Evolutionary conservation across 2,329 filamentous ascomycete species (phyloP).

Genomic region (Trichoderma sp.): DNA sequence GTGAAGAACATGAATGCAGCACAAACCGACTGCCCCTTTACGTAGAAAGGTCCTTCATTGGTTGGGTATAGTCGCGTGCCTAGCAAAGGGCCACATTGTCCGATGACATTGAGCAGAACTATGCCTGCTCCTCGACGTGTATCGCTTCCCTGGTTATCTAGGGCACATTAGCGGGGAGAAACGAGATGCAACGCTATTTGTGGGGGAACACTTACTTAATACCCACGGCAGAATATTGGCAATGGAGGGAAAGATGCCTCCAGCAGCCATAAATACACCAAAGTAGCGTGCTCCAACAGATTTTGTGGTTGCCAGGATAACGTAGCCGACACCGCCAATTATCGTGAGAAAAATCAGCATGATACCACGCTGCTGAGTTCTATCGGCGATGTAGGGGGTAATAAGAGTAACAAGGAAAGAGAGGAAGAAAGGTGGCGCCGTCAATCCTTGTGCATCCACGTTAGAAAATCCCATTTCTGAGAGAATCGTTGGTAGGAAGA

Average conservation of each 20-base stretch:
- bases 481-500: constrained; percentile 67
- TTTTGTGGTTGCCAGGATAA: constrained; percentile 62
- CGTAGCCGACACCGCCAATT: constrained; percentile 64
- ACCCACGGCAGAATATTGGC: constrained; percentile 73
- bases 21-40: neutral
- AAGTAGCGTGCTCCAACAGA: constrained; percentile 49
- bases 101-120: constrained; percentile 39
- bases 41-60: neutral
- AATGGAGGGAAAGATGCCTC: constrained; percentile 64
- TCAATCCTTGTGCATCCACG: constrained; percentile 71
- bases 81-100: neutral
- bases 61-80: neutral
- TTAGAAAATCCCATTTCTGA: constrained; percentile 68
- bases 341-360: constrained; percentile 61
- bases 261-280: constrained; percentile 51
- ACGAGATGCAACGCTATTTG: neutral
- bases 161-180: neutral
- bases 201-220: constrained; percentile 38
- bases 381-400: constrained; percentile 68
- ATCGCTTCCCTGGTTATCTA: constrained; percentile 70
- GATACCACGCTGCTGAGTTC: constrained; percentile 64
- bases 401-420: constrained; percentile 65
- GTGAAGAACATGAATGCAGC: neutral
- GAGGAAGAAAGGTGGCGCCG: constrained; percentile 71
- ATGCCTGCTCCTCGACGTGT: constrained; percentile 67